Evolutionary conservation across 805 yeast species (phyloP), one percentile per base, ranked within the genome.

Genomic region (Candida rishiriensis): DNA sequence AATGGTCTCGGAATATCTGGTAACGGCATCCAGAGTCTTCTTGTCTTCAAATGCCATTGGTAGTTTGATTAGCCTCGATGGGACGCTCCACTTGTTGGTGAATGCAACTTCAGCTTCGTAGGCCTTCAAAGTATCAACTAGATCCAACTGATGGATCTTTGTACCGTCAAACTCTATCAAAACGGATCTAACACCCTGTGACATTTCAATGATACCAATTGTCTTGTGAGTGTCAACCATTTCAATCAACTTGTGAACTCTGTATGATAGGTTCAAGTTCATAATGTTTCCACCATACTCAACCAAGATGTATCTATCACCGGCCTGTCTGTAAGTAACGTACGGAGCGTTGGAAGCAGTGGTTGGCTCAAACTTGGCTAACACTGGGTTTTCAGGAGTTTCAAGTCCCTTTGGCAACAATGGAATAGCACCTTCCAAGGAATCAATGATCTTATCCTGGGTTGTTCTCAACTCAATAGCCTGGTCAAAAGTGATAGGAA

Each of bases 11-110:
- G 82, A 81, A 65, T 91, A 91, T 66, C 99, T 79, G 50, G 79
- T 77, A 33, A 90, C 98, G 33, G 97, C 96, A 48, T 80, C 91
- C 56, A 91, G 69, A 1, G 97, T 89, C 68, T 85, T 79, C 52
- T 83, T 70, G 63, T 93, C 99, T 71, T 91, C 99, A 63, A 93
- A 93, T 0, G 96, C 97, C 90, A 93, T 85, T 50, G 99, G 99
- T 53, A 91, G 72, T 60, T 77, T 85, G 65, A 93, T 72, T 41
- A 88, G 70, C 59, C 95, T 81, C 1, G 97, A 88, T 40, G 81
- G 81, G 42, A 93, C 88, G 46, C 79, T 74, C 98, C 98, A 93
- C 56, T 84, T 77, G 66, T 83, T 80, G 47, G 81, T 81, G 60
- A 81, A 79, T 7, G 80, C 70, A 44, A 89, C 81, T 57, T 84